Evolutionary conservation across 1,284 basidiomycete genomes (phyloP).

Genomic region (Hemileia vastatrix): DNA sequence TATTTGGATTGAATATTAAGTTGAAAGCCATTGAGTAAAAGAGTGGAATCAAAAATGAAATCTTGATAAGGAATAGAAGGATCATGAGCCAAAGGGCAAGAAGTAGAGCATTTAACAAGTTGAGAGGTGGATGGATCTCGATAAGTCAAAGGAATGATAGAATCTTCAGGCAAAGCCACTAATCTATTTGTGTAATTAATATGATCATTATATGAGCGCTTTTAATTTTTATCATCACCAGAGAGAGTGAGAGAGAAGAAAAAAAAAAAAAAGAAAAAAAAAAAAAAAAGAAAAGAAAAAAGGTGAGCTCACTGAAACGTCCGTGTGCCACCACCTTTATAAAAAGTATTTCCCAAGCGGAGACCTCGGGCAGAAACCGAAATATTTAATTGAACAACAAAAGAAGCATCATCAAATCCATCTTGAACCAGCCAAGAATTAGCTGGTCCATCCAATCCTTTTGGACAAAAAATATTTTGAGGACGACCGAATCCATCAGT

Average conservation of each 20-base stretch:
- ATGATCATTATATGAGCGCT: not conserved
- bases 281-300: constrained; percentile 10
- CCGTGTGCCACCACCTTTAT: constrained; percentile 66
- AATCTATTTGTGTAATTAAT: constrained; percentile 24
- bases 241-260: not conserved
- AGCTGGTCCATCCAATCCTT: constrained; percentile 62
- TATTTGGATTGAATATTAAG: constrained; percentile 67
- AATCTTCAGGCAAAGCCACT: constrained; percentile 35
- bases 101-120: constrained; percentile 40
- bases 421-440: constrained; percentile 76
- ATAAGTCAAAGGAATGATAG: constrained; percentile 34
- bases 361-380: constrained; percentile 66
- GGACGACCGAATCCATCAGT: constrained; percentile 61
- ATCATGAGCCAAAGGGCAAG: constrained; percentile 45
- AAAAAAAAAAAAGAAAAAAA: constrained; percentile 22
- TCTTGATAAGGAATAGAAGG: constrained; percentile 72
- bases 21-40: constrained; percentile 66
- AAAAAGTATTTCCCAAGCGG: constrained; percentile 81
- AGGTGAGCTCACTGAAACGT: constrained; percentile 61
- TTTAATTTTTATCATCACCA: not conserved
- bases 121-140: constrained; percentile 28
- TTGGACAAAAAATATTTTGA: constrained; percentile 69
- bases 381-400: constrained; percentile 62
- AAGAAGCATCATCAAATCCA: constrained; percentile 55
- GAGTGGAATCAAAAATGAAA: constrained; percentile 59